Evolutionary conservation across 2,329 filamentous ascomycete species (phyloP).

Genomic region (Dothideomycetes sp.): DNA sequence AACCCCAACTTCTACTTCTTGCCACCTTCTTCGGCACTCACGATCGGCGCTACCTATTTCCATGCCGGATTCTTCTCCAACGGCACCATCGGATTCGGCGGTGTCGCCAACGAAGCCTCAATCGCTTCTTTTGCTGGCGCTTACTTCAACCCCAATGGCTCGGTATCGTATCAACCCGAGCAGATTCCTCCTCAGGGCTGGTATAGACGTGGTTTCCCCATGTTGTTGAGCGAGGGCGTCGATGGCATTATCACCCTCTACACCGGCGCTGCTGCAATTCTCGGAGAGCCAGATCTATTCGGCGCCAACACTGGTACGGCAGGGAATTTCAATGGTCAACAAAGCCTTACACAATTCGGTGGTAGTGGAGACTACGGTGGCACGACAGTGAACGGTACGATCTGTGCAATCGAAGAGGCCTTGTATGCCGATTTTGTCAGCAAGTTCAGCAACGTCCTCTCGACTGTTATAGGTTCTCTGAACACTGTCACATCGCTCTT

Average conservation of each 20-base stretch:
- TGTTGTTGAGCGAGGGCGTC: slow-evolving; percentile 5
- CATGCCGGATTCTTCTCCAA: slow-evolving; percentile 8
- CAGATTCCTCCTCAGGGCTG: slow-evolving; percentile 9
- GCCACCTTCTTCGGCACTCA: slow-evolving; percentile 3
- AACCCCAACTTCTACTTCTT: slow-evolving; percentile 17
- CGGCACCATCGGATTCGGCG: slow-evolving; percentile 6
- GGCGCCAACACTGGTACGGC: slow-evolving; percentile 3
- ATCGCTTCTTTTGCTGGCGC: slow-evolving; percentile 7
- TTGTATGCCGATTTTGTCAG: slow-evolving; percentile 8
- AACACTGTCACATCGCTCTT: slow-evolving; percentile 4
- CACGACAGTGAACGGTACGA: slow-evolving; percentile 5
- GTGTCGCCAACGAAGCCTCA: slow-evolving; percentile 9
- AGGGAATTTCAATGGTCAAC: slow-evolving; percentile 3
- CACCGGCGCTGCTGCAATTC: background rate
- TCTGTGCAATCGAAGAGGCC: slow-evolving; percentile 3
- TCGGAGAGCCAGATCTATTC: slow-evolving; percentile 6
- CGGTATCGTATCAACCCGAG: slow-evolving; percentile 8
- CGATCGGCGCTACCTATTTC: slow-evolving; percentile 7
- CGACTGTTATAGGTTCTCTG: slow-evolving; percentile 2
- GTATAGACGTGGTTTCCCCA: slow-evolving; percentile 8
- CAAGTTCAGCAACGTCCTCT: slow-evolving; percentile 3
- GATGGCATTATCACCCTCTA: slow-evolving; percentile 10
- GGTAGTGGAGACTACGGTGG: slow-evolving; percentile 4
- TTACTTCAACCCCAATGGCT: slow-evolving; percentile 2
- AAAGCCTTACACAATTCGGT: background rate